Conservation (phyloP, 2,329 filamentous ascomycete species). For the Fusarium armeniacum region DNA sequence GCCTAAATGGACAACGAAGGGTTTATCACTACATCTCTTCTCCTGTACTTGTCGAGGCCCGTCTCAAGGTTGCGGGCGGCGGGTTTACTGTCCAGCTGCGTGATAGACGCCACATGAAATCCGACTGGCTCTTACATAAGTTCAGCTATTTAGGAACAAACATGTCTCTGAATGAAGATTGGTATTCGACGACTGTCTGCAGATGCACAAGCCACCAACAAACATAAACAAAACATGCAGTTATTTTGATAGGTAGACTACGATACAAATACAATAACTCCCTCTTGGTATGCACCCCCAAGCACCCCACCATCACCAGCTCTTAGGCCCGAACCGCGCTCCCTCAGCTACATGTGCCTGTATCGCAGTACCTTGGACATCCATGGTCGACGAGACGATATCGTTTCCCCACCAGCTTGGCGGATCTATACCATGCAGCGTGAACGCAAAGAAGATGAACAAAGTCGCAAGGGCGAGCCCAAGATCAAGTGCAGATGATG, state of each 20-base stretch:
- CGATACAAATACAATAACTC: slow-evolving; percentile 9
- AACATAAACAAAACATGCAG: neutral
- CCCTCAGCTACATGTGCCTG: slow-evolving; percentile 66
- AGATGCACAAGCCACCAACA: slow-evolving; percentile 27
- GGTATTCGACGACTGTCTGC: neutral
- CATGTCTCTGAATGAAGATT: slow-evolving; percentile 13
- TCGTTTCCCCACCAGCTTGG: slow-evolving; percentile 79
- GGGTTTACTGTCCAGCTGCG: slow-evolving; percentile 24
- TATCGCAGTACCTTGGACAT: slow-evolving; percentile 71
- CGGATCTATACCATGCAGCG: slow-evolving; percentile 71
- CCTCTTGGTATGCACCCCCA: slow-evolving; percentile 3
- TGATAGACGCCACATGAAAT: slow-evolving; percentile 14
- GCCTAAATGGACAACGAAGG: neutral
- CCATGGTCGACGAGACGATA: slow-evolving; percentile 71
- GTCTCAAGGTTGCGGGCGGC: slow-evolving; percentile 11
- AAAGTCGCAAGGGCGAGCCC: slow-evolving; percentile 77
- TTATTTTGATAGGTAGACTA: neutral
- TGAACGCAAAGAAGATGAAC: slow-evolving; percentile 78
- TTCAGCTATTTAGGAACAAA: slow-evolving; percentile 5
- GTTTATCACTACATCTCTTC: neutral
- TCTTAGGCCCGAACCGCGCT: slow-evolving; percentile 71
- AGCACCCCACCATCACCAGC: slow-evolving; percentile 58
- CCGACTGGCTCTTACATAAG: slow-evolving; percentile 1
- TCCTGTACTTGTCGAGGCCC: neutral
- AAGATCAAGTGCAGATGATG: slow-evolving; percentile 77